phyloP scores from a whole-genome alignment of 208 protist species.

The Leishmania aethiopica region DNA sequence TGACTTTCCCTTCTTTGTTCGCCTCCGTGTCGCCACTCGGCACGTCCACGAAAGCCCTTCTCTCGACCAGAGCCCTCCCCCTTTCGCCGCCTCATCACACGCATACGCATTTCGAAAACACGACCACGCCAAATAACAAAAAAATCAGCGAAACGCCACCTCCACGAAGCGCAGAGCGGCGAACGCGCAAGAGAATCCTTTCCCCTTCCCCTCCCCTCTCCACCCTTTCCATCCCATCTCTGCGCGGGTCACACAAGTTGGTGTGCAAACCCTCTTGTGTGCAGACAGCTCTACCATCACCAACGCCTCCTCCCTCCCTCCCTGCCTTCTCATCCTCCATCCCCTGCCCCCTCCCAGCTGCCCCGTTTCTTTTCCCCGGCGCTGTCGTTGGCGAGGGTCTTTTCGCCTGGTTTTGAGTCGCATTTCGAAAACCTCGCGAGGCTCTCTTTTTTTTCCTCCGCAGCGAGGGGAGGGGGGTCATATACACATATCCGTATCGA shows the following conservation, averaged over 20 bases:
- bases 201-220: background rate
- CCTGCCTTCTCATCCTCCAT: background rate
- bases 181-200: no score
- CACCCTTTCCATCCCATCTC: background rate
- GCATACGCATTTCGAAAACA: no score
- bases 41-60: background rate
- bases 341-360: background rate
- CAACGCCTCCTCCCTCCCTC: background rate
- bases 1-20: background rate
- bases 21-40: background rate
- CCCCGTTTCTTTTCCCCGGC: background rate
- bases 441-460: no score
- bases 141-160: background rate
- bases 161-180: no score
- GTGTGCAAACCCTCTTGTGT: background rate
- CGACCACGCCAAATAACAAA: no score
- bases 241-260: background rate
- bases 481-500: no score
- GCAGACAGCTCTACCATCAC: background rate
- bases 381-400: no score
- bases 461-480: no score
- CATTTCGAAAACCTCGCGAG: no score
- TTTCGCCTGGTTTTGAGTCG: no score
- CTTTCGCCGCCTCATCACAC: no score
- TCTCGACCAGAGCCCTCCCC: background rate